Evolutionary conservation across 768 basidiomycete species (phyloP).

Genomic region (Tylopilus intermedius): DNA sequence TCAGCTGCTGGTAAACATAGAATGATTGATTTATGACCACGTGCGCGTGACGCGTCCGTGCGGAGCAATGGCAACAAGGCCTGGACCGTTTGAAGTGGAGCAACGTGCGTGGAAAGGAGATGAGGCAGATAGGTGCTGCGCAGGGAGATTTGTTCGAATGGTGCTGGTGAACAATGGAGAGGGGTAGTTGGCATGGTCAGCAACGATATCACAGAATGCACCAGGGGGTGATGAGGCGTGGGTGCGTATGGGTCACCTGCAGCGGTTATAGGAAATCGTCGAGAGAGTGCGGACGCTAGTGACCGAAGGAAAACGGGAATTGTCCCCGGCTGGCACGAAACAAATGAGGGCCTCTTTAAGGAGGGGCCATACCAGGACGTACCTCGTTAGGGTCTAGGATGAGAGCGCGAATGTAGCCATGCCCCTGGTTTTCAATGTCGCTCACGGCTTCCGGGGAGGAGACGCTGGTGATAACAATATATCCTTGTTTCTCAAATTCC

Average conservation of each 20-base stretch:
- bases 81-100: constrained; percentile 73
- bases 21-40: constrained; percentile 47
- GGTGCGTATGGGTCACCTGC: constrained; percentile 78
- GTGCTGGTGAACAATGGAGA: constrained; percentile 41
- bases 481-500: constrained; percentile 73
- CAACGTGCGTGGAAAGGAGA: constrained; percentile 68
- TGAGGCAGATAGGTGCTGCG: constrained; percentile 62
- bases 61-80: constrained; percentile 73
- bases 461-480: constrained; percentile 80
- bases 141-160: constrained; percentile 67
- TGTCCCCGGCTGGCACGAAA: constrained; percentile 52
- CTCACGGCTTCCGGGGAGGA: constrained; percentile 61
- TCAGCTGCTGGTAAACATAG: constrained; percentile 73
- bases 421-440: constrained; percentile 55
- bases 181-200: constrained; percentile 51
- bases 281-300: constrained; percentile 70
- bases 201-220: constrained; percentile 76
- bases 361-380: constrained; percentile 10
- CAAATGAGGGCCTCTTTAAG: constrained; percentile 1
- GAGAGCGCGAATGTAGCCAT: constrained; percentile 77
- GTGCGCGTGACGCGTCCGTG: constrained; percentile 51
- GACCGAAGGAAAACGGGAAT: constrained; percentile 77
- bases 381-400: constrained; percentile 80
- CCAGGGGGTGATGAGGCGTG: constrained; percentile 59
- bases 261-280: constrained; percentile 73